Evolutionary conservation across 2,329 filamentous ascomycete genomes (phyloP), one percentile per base, ranked within the genome.

Genomic region (Botrytis cinerea): DNA sequence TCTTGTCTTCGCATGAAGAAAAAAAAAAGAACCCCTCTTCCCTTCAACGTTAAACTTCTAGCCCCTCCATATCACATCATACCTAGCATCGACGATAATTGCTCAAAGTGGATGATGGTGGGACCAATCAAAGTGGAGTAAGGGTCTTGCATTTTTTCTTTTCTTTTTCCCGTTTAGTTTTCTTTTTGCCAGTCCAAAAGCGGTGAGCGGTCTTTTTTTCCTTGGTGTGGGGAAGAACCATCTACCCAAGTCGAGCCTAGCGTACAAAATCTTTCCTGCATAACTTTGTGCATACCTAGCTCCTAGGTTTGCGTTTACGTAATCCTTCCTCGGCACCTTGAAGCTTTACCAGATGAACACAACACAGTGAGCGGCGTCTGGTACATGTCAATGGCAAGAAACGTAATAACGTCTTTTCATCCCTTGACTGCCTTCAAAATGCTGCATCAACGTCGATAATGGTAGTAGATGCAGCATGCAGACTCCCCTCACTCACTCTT

Each of bases 11-110:
- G 14, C n/a, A 28, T 3, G 12, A n/a, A 54, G 25, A 4, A 18
- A 54, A 7, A n/a, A 28, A 62, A 62, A 62, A n/a, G 12, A 43
- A 40, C 60, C 60, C 60, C 60, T 62, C 60, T n/a, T n/a, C 60
- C 25, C 14, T 62, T 62, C 38, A 62, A 62, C 35, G 38, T 62
- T 62, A 43, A 62, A n/a, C 60, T 62, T 62, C 60, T 62, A 43
- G 60, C 60, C 38, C 38, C 60, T 63, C 61, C 61, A 63, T 63
- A 63, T 63, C 40, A 46, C 32, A 45, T 45, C 40, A 45, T 45
- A 54, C 25, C 48, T 54, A n/a, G 48, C n/a, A 45, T 45, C 5
- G 12, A 32, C 28, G 32, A 64, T 46, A 64, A 64, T 64, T 45
- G 40, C 61, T 64, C 61, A 46, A 32, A 64, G 40, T 46, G 61